A percentile compares a stretch with the other conserved stretches of the same genome.
Evolutionary conservation across 176 grass and related monocot species (phyloP).

Genomic region (Eleusine indica): DNA sequence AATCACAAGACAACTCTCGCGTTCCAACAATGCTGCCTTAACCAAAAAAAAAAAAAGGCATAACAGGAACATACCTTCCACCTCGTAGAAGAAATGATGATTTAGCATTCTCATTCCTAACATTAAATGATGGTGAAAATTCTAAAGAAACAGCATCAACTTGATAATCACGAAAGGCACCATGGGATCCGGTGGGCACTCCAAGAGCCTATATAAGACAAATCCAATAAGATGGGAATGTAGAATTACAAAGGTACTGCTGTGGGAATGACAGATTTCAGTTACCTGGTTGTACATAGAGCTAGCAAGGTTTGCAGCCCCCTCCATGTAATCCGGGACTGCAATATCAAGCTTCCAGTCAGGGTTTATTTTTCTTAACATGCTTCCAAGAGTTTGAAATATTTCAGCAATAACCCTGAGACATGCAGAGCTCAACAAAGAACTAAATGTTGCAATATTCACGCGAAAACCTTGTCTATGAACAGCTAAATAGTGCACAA

Average conservation of each 20-base stretch:
- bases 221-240: constrained; percentile 36
- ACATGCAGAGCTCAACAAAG: constrained; percentile 61
- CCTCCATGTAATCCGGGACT: constrained; percentile 77
- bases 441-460: constrained; percentile 58
- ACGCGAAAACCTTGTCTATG: constrained; percentile 93
- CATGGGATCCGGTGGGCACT: constrained; percentile 90
- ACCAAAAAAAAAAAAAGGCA: not conserved
- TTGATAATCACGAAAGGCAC: constrained; percentile 97
- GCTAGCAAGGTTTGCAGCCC: constrained; percentile 75
- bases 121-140: constrained; percentile 69
- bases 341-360: constrained; percentile 85
- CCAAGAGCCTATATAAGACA: constrained; percentile 71
- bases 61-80: constrained; percentile 60
- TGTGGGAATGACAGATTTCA: not conserved
- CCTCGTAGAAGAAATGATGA: constrained; percentile 76
- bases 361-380: constrained; percentile 79
- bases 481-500: constrained; percentile 94
- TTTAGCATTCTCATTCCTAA: constrained; percentile 79
- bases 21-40: not conserved
- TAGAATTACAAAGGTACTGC: constrained; percentile 12
- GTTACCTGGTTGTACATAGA: constrained; percentile 95
- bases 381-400: constrained; percentile 61
- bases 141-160: constrained; percentile 91
- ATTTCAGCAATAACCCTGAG: constrained; percentile 73
- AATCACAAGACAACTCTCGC: not conserved